phyloP scores from a whole-genome alignment of 495 filamentous ascomycete genomes.

The Tuber magnatum region DNA sequence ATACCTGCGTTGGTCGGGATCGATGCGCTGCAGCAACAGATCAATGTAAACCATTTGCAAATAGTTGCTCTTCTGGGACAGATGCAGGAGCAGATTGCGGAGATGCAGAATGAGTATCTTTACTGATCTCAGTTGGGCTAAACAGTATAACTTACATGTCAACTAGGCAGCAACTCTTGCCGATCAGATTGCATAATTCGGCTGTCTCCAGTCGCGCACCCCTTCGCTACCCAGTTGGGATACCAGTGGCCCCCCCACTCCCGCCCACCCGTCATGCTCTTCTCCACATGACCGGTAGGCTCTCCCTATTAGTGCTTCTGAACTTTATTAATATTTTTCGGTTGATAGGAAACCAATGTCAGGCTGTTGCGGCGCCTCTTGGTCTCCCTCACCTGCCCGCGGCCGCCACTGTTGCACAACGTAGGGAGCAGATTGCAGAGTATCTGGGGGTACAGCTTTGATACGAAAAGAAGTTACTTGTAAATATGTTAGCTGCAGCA shows the following conservation, averaged over 20 bases:
- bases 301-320: conserved; percentile 5
- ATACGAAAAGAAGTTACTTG: no score
- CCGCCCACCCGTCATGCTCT: conserved; percentile 3
- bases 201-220: conserved; percentile 8
- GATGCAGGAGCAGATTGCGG: not conserved
- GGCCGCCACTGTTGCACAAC: not conserved
- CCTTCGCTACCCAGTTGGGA: conserved; percentile 13
- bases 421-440: no score
- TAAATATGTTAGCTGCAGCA: no score
- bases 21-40: conserved; percentile 1
- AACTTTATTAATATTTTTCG: conserved; percentile 13
- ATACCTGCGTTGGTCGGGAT: conserved; percentile 9
- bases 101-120: conserved; percentile 6
- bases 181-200: conserved; percentile 14
- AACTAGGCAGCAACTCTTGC: conserved; percentile 20
- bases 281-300: not conserved
- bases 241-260: conserved; percentile 7
- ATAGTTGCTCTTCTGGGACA: conserved; percentile 4
- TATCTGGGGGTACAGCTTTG: no score
- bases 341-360: conserved; percentile 5
- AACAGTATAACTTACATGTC: not conserved
- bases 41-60: conserved; percentile 2
- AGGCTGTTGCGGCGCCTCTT: not conserved
- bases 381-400: not conserved
- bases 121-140: not conserved